Evolutionary conservation across 2,329 filamentous ascomycete species (phyloP).

Genomic region (Alternaria rosae): DNA sequence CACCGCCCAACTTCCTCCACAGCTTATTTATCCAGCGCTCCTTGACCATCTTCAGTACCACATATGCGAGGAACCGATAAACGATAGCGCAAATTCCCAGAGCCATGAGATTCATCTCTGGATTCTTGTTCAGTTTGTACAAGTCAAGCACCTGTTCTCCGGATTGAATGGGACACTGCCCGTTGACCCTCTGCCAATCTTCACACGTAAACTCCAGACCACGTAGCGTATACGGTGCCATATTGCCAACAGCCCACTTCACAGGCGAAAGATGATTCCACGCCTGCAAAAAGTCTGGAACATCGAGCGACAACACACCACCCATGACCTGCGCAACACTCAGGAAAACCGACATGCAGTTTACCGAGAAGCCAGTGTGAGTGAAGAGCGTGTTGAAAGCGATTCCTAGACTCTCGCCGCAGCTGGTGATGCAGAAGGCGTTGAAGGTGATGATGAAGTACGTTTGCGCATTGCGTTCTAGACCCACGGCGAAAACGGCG

Average conservation of each 20-base stretch:
- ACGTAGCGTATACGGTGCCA: slow-evolving; percentile 70
- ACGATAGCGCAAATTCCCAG: slow-evolving; percentile 69
- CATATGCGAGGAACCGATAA: slow-evolving; percentile 71
- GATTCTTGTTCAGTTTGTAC: slow-evolving; percentile 71
- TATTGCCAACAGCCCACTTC: slow-evolving; percentile 71
- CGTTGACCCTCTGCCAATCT: slow-evolving; percentile 65
- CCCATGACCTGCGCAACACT: slow-evolving; percentile 74
- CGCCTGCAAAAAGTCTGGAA: slow-evolving; percentile 42
- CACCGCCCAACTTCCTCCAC: slow-evolving; percentile 36
- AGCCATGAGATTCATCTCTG: slow-evolving; percentile 67
- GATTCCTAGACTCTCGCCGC: slow-evolving; percentile 78
- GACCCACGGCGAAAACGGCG: slow-evolving; percentile 68
- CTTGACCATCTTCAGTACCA: slow-evolving; percentile 62
- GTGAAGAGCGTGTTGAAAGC: slow-evolving; percentile 80
- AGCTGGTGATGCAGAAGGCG: slow-evolving; percentile 75
- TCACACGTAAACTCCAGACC: slow-evolving; percentile 70
- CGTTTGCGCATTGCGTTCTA: slow-evolving; percentile 68
- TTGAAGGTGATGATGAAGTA: slow-evolving; percentile 74
- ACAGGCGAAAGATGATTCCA: slow-evolving; percentile 77
- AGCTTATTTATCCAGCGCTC: slow-evolving; percentile 57
- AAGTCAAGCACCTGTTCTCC: slow-evolving; percentile 72
- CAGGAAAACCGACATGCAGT: slow-evolving; percentile 73
- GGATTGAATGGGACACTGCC: slow-evolving; percentile 69
- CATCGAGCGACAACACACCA: slow-evolving; percentile 17
- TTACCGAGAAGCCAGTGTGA: slow-evolving; percentile 79